Conservation (phyloP, 139 green algal genomes). For the Chlamydomonas sphaeroides region DNA sequence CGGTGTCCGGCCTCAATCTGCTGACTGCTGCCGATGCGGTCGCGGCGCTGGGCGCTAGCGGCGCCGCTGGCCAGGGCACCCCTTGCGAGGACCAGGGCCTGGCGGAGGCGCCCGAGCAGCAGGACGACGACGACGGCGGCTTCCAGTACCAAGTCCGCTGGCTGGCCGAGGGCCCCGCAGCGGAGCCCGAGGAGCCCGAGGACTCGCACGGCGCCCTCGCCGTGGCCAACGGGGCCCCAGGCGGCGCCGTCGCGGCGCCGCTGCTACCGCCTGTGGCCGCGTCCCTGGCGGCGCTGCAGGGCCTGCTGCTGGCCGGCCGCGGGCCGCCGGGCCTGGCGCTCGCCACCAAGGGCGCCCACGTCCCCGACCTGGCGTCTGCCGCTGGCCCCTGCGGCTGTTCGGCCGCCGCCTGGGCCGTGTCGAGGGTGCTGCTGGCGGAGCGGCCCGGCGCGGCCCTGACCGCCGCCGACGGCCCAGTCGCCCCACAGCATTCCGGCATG, state of each 20-base stretch:
- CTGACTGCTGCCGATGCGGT: too few species aligned
- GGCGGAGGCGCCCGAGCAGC: too few species aligned
- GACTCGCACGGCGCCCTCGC: too few species aligned
- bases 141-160: neutral
- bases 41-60: too few species aligned
- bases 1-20: too few species aligned
- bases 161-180: constrained; percentile 19
- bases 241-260: neutral
- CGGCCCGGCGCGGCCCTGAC: too few species aligned
- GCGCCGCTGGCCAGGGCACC: too few species aligned
- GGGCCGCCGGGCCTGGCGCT: neutral
- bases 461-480: too few species aligned
- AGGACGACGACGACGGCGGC: neutral
- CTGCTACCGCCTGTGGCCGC: neutral
- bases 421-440: constrained; percentile 6
- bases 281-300: constrained; percentile 23
- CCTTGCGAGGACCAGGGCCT: too few species aligned
- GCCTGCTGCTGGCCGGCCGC: neutral
- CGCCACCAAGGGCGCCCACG: neutral
- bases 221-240: too few species aligned
- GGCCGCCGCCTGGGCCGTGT: constrained; percentile 11
- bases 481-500: too few species aligned
- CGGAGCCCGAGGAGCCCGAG: neutral
- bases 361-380: neutral
- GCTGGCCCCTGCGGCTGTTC: too few species aligned